Percentiles rank a stretch among this genome's conserved stretches.
phyloP scores from a whole-genome alignment of 106 monocot genomes.

The Agapanthus africanus region DNA sequence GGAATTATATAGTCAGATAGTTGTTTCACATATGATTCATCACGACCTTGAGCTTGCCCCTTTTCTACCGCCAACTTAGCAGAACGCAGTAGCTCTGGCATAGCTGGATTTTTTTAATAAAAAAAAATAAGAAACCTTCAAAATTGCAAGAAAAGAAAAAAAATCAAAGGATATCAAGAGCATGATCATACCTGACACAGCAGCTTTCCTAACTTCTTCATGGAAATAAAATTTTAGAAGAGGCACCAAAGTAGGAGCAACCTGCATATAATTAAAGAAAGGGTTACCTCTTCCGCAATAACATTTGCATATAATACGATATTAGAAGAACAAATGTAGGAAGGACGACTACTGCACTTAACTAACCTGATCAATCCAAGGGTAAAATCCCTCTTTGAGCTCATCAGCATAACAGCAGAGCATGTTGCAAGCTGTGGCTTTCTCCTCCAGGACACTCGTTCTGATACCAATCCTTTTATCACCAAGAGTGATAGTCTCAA shows the following conservation, averaged over 20 bases:
- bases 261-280: constrained; percentile 32
- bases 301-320: no score
- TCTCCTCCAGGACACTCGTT: constrained; percentile 93
- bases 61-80: constrained; percentile 91
- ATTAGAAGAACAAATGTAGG: not conserved
- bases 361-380: constrained; percentile 93
- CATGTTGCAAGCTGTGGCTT: constrained; percentile 99
- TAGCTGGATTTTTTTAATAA: no score
- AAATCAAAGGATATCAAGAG: constrained; percentile 5
- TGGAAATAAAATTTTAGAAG: constrained; percentile 97
- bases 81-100: constrained; percentile 94
- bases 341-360: not conserved
- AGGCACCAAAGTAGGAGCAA: constrained; percentile 88
- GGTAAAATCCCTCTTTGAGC: constrained; percentile 94
- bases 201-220: constrained; percentile 93
- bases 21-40: constrained; percentile 92
- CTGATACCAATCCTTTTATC: constrained; percentile 91
- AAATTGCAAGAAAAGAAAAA: no score
- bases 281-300: no score
- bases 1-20: constrained; percentile 87
- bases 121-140: no score
- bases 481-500: constrained; percentile 87
- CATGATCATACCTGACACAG: constrained; percentile 69
- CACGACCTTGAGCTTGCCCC: constrained; percentile 74
- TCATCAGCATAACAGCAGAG: constrained; percentile 97